Base-by-base conservation (phyloP, 2,329 filamentous ascomycete genomes). In the Beauveria caledonica region DNA sequence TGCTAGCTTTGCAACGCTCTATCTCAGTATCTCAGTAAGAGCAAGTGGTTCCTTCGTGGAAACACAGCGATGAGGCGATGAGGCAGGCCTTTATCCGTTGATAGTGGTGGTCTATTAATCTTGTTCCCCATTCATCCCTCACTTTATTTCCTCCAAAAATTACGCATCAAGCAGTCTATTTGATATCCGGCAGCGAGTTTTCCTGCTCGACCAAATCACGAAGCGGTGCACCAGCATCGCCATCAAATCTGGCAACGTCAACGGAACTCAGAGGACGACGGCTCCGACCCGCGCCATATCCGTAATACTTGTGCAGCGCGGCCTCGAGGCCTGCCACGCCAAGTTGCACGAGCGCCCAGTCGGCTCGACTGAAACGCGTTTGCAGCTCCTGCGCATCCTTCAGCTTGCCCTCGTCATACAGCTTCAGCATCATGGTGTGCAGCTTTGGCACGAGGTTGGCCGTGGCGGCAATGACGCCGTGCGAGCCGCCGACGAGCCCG, bases 381-480 rank as follows among this genome's bases (percentile, higher is more conserved):
- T 77, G 75, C 62, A 77, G 64, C 33, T 68, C 64, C 33, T 71
- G 66, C 21, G 74, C 74, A 60, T 73, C 70, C 56, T 65, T 63
- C 58, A 74, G 66, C 60, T 64, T 64, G 5, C 71, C 72, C 33
- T 69, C 62, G 17, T 71, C 68, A 44, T 72, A 72, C 23, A 76
- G 66, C 52, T 68, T 61, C 56, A 72, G 67, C 60, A 75, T 70
- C 56, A 69, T 65, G 11, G 71, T 63, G 64, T 74, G 75, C n/a
- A 71, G 67, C 56, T 69, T 70, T 17, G 72, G 72, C 51, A 69
- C 68, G n/a, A 77, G 66, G 64, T 77, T 77, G 39, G 75, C 74
- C 8, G 73, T 65, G 0, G 73, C 75, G 1, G 74, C 73, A 60
- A 77, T 76, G 59, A 75, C 73, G 23, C 74, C 75, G 64, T 75